Base-by-base conservation (phyloP, 2,329 filamentous ascomycete genomes). In the Periconia sp. region DNA sequence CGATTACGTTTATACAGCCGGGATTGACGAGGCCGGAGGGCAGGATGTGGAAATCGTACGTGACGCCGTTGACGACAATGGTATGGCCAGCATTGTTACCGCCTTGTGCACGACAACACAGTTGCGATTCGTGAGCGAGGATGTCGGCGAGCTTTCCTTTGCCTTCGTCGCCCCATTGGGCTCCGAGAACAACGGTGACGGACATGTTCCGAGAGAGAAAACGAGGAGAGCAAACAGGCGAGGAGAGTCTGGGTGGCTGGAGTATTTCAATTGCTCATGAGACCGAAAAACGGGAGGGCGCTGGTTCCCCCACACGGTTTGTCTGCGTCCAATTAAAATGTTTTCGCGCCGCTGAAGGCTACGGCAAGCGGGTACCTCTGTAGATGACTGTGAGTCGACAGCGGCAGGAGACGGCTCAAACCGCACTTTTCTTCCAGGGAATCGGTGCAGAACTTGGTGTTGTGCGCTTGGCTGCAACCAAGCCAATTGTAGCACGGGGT, bases 1-100 rank as follows among this genome's bases (percentile, higher is more conserved):
- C 89, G 69, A 92, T 88, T 53, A 92, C 77, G 76, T 92, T 92
- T 64, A 85, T 80, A 71, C 84, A 89, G 42, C 78, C 77, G 7
- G 88, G 86, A 69, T 88, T 90, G 60, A 92, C 80, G 56, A 92
- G 81, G 55, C 90, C 90, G 52, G 85, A 89, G 20, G 72, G 70
- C 23, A 74, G 67, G 60, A 76, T 74, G 56, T 74, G 72, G 60
- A 72, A 73, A 52, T 74, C 71, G 63, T 74, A 74, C 20, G 80
- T 82, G 61, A 77, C 62, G 49, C 77, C 76, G 56, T 77, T 73
- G 62, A 76, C 70, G 62, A 76, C 71, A 50, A 75, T 75, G 50
- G 72, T 76, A 58, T 75, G 72, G 50, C 74, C 74, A 45, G 83
- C 84, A 73, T 86, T 86, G 73, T 86, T 84, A 48, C 84, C 84